These are phyloP conservation scores for Saccharum officinarum DNA, from an alignment of 176 grass and related monocot species.

Conservation along the genomic window DNA sequence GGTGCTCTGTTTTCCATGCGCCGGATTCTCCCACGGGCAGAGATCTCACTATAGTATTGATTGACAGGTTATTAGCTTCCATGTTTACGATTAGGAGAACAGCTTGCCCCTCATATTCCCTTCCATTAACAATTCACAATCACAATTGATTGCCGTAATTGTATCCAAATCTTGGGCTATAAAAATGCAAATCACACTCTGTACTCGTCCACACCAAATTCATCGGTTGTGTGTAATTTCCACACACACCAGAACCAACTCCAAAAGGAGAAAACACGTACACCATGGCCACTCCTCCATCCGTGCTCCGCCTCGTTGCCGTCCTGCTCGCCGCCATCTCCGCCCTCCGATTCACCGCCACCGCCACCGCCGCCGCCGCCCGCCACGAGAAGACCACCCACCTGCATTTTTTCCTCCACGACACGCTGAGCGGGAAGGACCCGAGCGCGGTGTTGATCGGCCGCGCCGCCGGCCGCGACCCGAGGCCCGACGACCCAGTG, in stretches of 20 bases:
- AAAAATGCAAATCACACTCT: not conserved
- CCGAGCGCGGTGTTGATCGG: slow-evolving; percentile 38
- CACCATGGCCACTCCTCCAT: slow-evolving; percentile 16
- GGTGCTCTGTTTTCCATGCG: no score
- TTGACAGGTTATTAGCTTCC: not conserved
- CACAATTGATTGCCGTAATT: not conserved
- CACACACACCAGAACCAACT: not conserved
- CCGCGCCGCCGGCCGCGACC: not conserved
- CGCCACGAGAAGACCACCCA: slow-evolving; percentile 37
- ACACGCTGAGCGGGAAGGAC: slow-evolving; percentile 41
- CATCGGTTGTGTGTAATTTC: not conserved
- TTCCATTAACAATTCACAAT: not conserved
- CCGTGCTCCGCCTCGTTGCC: not conserved
- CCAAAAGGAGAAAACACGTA: not conserved
- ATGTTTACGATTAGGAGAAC: not conserved
- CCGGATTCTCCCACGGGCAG: no score
- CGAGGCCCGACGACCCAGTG: not conserved
- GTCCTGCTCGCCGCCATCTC: not conserved
- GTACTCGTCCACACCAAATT: not conserved
- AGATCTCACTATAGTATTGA: not conserved
- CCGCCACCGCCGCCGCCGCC: not conserved
- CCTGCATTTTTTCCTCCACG: slow-evolving; percentile 61
- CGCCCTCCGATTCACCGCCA: not conserved
- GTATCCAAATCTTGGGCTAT: not conserved
- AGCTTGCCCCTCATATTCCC: not conserved